Evolutionary conservation across 108 stramenopile species (phyloP).

Genomic region (Skeletonema grethae): DNA sequence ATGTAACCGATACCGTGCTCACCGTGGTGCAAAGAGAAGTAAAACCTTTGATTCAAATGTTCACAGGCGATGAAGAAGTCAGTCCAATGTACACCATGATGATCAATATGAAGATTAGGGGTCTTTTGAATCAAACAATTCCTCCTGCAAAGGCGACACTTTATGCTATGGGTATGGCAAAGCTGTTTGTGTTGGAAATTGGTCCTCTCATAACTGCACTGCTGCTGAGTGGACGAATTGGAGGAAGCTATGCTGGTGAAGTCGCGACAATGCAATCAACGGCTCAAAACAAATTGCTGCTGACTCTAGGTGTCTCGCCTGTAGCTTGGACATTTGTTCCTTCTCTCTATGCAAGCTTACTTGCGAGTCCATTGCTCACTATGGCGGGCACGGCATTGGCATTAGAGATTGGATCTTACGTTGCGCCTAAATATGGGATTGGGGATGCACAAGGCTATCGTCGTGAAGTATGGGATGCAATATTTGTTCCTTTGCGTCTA

Average conservation of each 20-base stretch:
- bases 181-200: constrained; percentile 81
- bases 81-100: constrained; percentile 66
- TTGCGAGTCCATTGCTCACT: constrained; percentile 77
- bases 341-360: constrained; percentile 64
- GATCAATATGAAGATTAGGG: constrained; percentile 68
- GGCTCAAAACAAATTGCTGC: constrained; percentile 70
- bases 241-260: constrained; percentile 80
- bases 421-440: constrained; percentile 74
- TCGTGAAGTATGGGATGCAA: constrained; percentile 44
- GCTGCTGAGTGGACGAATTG: constrained; percentile 77
- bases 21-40: constrained; percentile 70
- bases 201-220: constrained; percentile 80
- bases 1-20: constrained; percentile 69
- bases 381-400: constrained; percentile 65
- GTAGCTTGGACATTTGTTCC: constrained; percentile 68
- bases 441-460: constrained; percentile 50
- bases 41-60: constrained; percentile 68
- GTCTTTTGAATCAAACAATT: constrained; percentile 62
- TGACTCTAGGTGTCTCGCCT: constrained; percentile 70
- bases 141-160: constrained; percentile 76
- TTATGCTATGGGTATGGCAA: constrained; percentile 81
- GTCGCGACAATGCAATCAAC: constrained; percentile 83
- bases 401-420: constrained; percentile 60
- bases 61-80: constrained; percentile 68
- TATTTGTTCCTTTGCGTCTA: constrained; percentile 62